Base-by-base conservation (phyloP, 805 yeast genomes). In the Kazachstania bromeliacearum region DNA sequence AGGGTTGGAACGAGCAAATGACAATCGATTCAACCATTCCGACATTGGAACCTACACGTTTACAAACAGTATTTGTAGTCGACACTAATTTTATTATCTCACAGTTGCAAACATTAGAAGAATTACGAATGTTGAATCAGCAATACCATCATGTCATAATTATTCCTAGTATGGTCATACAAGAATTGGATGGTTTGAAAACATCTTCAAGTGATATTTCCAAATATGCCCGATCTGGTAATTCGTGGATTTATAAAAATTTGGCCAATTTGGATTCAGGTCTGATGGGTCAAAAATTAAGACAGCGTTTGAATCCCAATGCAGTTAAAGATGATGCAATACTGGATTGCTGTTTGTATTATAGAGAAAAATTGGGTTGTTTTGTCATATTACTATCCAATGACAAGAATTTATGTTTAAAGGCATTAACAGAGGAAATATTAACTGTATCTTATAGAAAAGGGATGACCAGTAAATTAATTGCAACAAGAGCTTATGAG, bases 51-150 rank as follows among this genome's bases (percentile, higher is more conserved):
- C 26, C 35, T 3, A 20, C 38, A 1, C 29, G 20, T 9, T 20
- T 25, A 21, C 37, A 35, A 14, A 57, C 75, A 9, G 60, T 64
- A 15, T 60, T 85, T 41, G 77, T 87, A 0, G 63, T 85, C 0
- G 96, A 88, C 53, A 88, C 96, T 2, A 88, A 88, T 51, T 84
- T 88, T 51, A 64, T 84, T 10, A 58, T 88, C 3, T 73, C 85
- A 1, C 87, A 85, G 51, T 56, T 85, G 30, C 55, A 63, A 14
- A 57, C 83, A 1, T 44, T 87, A 7, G 75, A 79, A 32, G 68
- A 67, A 0, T 51, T 88, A 18, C 55, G 68, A 3, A 48, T 47
- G 2, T 37, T 71, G 6, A 68, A 68, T 4, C 34, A 44, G 0
- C 40, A 56, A 9, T 77, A 64, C 48, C 63, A 68, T 13, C 71